These are phyloP conservation scores for Termitomyces sp. DNA, from an alignment of 768 basidiomycete genomes.

Conservation along the genomic window DNA sequence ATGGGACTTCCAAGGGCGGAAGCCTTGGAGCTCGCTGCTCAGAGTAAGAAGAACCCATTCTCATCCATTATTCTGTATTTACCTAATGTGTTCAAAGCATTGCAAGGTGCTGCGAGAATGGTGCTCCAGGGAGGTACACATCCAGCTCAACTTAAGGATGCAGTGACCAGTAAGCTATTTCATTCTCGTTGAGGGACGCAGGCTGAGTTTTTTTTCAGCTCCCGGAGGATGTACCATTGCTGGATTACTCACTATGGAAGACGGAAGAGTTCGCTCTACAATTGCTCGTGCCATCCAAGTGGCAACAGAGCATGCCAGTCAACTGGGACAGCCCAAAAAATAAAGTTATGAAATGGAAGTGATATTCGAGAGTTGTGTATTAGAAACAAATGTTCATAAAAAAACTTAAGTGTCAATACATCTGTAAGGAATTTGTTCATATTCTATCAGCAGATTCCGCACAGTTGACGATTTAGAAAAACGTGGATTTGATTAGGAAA, in stretches of 20 bases:
- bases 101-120: constrained; percentile 98
- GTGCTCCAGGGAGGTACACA: constrained; percentile 83
- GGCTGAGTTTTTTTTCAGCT: constrained; percentile 41
- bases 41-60: constrained; percentile 54
- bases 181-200: neutral
- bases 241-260: constrained; percentile 92
- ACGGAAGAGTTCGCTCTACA: constrained; percentile 88
- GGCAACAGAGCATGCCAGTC: constrained; percentile 85
- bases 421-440: no score
- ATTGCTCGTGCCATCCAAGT: constrained; percentile 94
- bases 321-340: constrained; percentile 73
- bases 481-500: no score
- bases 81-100: constrained; percentile 44
- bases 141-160: constrained; percentile 95
- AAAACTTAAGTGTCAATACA: no score
- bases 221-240: constrained; percentile 99
- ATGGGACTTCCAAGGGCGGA: constrained; percentile 96
- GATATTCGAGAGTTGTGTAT: no score
- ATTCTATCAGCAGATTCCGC: no score
- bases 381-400: no score
- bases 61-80: neutral
- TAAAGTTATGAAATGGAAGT: constrained; percentile 17
- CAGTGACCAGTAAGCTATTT: constrained; percentile 83
- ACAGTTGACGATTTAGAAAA: no score
- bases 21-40: constrained; percentile 91